These are phyloP conservation scores for Cytospora chrysosperma DNA, from an alignment of 2,329 filamentous ascomycete species.

Conservation along the genomic window DNA sequence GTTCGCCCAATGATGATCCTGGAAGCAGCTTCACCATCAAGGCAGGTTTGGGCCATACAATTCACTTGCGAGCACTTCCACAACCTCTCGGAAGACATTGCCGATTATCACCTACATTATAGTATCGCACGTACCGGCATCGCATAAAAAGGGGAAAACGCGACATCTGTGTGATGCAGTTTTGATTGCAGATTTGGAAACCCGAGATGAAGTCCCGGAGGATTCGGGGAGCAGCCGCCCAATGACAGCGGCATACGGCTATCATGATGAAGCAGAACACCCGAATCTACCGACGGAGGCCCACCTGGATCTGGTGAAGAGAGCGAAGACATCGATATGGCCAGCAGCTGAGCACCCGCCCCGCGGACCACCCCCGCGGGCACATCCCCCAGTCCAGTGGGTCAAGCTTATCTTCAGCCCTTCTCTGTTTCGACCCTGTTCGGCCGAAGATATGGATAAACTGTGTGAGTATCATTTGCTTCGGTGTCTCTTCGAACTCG, in stretches of 20 bases:
- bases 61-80: background rate
- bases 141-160: background rate
- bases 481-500: background rate
- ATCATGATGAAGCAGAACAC: background rate
- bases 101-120: background rate
- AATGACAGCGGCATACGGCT: background rate
- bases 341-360: too few species aligned
- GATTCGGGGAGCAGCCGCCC: background rate
- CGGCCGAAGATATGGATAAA: background rate
- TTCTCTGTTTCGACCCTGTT: background rate
- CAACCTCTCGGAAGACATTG: background rate
- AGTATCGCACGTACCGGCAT: background rate
- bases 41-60: too few species aligned
- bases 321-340: background rate
- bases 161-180: background rate
- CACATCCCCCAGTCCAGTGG: background rate
- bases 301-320: background rate
- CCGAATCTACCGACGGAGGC: constrained; percentile 7
- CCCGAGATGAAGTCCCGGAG: background rate
- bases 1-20: background rate
- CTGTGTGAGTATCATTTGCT: background rate
- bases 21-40: too few species aligned
- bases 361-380: background rate
- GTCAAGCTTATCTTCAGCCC: background rate
- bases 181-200: background rate